A percentile compares a stretch with the other conserved stretches of the same genome.
These are phyloP conservation scores for Cronartium quercuum DNA, from an alignment of 1,284 basidiomycete species.

Conservation along the genomic window DNA sequence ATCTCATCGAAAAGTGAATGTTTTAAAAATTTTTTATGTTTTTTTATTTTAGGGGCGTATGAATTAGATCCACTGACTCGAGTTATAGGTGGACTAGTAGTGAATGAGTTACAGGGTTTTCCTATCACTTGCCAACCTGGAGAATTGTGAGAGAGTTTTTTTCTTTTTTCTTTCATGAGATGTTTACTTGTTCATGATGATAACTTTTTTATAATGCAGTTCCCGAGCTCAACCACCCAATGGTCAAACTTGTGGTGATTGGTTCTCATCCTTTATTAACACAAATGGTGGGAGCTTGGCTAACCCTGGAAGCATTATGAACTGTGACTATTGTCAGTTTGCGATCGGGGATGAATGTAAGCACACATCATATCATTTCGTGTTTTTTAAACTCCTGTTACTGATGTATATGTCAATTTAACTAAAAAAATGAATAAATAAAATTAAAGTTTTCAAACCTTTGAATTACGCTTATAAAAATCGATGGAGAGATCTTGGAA, in stretches of 20 bases:
- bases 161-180: not conserved
- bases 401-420: not conserved
- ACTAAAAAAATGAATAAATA: not conserved
- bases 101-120: conserved; percentile 37
- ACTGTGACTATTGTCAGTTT: not conserved
- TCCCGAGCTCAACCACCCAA: not conserved
- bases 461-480: conserved; percentile 17
- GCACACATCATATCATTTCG: too few species aligned
- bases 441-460: not conserved
- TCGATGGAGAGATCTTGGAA: conserved; percentile 36
- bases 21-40: too few species aligned
- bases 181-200: not conserved
- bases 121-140: conserved; percentile 9
- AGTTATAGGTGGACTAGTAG: conserved; percentile 54
- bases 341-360: not conserved
- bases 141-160: conserved; percentile 17
- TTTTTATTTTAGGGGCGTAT: conserved; percentile 42
- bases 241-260: not conserved
- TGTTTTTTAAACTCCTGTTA: not conserved
- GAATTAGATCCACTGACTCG: conserved; percentile 59
- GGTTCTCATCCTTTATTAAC: not conserved
- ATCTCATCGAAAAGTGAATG: too few species aligned
- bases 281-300: not conserved
- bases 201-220: not conserved
- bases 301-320: not conserved